Conservation (phyloP, 495 filamentous ascomycete genomes). For the Thozetella sp. region DNA sequence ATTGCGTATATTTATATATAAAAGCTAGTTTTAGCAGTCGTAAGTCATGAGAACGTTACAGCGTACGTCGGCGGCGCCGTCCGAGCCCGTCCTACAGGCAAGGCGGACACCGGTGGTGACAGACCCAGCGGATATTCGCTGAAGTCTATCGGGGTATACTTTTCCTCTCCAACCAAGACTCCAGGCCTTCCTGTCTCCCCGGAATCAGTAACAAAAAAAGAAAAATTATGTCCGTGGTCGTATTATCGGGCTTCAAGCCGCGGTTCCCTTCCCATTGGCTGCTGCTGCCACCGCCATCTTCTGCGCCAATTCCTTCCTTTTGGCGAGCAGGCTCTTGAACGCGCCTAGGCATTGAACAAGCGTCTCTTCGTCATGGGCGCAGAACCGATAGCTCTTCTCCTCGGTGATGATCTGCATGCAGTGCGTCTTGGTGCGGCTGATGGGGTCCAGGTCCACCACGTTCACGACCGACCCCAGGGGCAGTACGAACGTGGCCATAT, state of each 20-base stretch:
- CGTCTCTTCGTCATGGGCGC: constrained; percentile 77
- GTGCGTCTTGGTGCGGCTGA: constrained; percentile 79
- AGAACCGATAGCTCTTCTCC: constrained; percentile 90
- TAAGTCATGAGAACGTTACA: constrained; percentile 2
- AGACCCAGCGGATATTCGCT: neutral
- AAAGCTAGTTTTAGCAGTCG: neutral
- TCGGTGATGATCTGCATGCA: constrained; percentile 95
- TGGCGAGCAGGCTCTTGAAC: constrained; percentile 84
- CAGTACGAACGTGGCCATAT: constrained; percentile 82
- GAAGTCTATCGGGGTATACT: neutral
- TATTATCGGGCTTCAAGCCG: constrained; percentile 4
- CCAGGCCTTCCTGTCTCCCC: neutral
- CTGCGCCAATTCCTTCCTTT: constrained; percentile 57
- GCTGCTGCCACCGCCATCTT: constrained; percentile 28
- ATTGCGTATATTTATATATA: neutral
- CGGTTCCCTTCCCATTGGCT: constrained; percentile 13
- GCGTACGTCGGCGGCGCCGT: neutral
- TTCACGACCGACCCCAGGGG: constrained; percentile 81
- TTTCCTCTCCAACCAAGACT: neutral
- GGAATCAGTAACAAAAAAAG: neutral
- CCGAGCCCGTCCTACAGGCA: neutral
- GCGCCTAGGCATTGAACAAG: constrained; percentile 85
- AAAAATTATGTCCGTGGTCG: neutral
- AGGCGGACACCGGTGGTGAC: neutral
- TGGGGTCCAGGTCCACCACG: constrained; percentile 87